Evolutionary conservation across 1,284 basidiomycete species (phyloP).

Genomic region (Phylloboletellus chloephorus): DNA sequence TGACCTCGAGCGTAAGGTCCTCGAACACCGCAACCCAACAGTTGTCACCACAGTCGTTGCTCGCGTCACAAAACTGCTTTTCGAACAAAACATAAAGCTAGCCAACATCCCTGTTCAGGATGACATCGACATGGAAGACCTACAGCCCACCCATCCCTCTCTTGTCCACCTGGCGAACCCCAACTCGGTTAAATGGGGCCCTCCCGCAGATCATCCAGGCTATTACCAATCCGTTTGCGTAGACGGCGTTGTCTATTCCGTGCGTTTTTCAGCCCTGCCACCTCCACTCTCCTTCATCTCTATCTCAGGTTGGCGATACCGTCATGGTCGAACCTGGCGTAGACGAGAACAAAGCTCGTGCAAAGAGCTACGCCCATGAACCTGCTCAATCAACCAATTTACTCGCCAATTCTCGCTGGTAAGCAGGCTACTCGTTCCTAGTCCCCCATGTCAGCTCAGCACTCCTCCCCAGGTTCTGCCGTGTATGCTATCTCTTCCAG

Average conservation of each 20-base stretch:
- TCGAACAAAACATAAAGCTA: constrained; percentile 40
- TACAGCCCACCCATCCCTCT: constrained; percentile 20
- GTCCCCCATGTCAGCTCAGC: background rate
- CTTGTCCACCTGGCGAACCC: constrained; percentile 44
- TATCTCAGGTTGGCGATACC: constrained; percentile 48
- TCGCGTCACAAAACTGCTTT: constrained; percentile 44
- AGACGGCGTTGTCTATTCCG: constrained; percentile 52
- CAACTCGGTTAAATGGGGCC: constrained; percentile 45
- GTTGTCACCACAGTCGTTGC: constrained; percentile 48
- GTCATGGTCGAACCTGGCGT: constrained; percentile 54
- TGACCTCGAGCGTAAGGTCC: constrained; percentile 33
- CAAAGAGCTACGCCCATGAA: constrained; percentile 32
- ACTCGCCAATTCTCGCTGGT: constrained; percentile 56
- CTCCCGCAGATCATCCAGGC: constrained; percentile 22
- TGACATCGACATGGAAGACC: constrained; percentile 24
- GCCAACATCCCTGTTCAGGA: constrained; percentile 27
- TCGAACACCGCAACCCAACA: constrained; percentile 39
- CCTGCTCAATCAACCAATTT: constrained; percentile 38
- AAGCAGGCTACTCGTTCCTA: constrained; percentile 5
- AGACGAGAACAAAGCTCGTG: constrained; percentile 38
- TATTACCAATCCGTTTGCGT: constrained; percentile 45
- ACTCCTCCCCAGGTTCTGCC: constrained; percentile 48
- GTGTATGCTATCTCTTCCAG: constrained; percentile 57
- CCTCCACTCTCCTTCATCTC: constrained; percentile 5
- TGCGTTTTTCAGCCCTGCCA: constrained; percentile 27